Evolutionary conservation across 208 protist species (phyloP), one percentile per base, ranked within the genome.

Genomic region (Wallacemonas collosoma): DNA sequence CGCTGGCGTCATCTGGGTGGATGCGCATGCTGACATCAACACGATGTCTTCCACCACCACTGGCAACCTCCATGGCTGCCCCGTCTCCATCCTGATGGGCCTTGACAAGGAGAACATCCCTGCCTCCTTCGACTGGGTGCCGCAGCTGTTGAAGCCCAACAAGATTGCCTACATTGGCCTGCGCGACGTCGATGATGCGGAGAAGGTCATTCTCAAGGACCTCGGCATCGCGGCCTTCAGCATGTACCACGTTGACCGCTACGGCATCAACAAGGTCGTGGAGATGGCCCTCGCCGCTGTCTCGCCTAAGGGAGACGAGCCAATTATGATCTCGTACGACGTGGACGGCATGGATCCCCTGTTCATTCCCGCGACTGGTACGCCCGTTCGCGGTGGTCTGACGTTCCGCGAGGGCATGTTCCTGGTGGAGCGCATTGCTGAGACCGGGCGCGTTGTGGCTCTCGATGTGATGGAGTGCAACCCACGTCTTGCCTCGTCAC

Each of bases 1-100:
- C 54, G 72, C 83, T 3, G 81, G 86, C 45, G 72, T 94, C 7
- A 75, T 94, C 17, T 94, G 89, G 89, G 81, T 94, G 7, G 89
- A 94, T 65, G 89, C 89, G 11, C 89, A 94, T 55, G 83, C 86
- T 4, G 89, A 94, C 61, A 94, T 94, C 73, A 94, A 94, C 73
- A 90, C 86, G 17, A 82, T 86, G 58, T 72, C 61, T 15, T 57
- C 71, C 48, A 84, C 78, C 58, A 12, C 74, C 64, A 78, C 81
- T 17, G 88, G 86, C 56, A 91, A 94, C 75, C 87, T 94, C 11
- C 89, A 94, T 69, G 89, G 89, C 47, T 91, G 89, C 82, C 89
- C 89, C 7, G 58, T 94, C 2, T 81, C 83, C 8, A 73, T 87
- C 51, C 68, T 94, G 45, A 71, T 86, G 73, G 80, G 81, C 14